phyloP scores from a whole-genome alignment of 2,329 filamentous ascomycete species.

The Colletotrichum navitas region DNA sequence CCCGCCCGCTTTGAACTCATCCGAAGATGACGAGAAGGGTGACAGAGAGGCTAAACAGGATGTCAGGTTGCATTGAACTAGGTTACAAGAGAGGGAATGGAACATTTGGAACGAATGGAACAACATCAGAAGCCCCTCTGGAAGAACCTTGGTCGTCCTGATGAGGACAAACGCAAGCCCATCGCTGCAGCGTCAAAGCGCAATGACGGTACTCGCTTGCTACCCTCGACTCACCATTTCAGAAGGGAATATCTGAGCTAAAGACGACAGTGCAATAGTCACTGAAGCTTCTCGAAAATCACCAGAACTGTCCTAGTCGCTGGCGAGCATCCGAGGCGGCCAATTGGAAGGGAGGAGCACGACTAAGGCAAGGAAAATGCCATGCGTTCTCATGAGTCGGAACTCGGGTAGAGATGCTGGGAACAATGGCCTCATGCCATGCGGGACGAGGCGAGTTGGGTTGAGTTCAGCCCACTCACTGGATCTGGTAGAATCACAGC shows the following conservation, averaged over 20 bases:
- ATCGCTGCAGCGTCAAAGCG: conserved; percentile 17
- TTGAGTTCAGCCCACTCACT: conserved; percentile 15
- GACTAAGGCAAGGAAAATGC: conserved; percentile 13
- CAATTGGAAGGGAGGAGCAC: conserved; percentile 11
- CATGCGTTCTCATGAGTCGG: conserved; percentile 28
- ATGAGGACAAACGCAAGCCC: conserved; percentile 4
- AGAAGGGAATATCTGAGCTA: neutral
- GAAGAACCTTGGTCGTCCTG: conserved; percentile 32
- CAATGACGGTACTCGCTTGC: conserved; percentile 10
- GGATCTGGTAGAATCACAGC: conserved; percentile 1
- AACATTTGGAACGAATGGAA: conserved; percentile 32
- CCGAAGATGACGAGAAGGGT: conserved; percentile 21
- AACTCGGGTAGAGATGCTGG: conserved; percentile 3
- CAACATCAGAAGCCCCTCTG: conserved; percentile 33
- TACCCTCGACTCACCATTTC: conserved; percentile 2
- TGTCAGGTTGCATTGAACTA: conserved; percentile 18
- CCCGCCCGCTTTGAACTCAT: conserved; percentile 23
- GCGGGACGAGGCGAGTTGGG: conserved; percentile 32
- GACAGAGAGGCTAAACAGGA: conserved; percentile 11
- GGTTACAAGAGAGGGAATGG: conserved; percentile 7
- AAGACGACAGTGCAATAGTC: conserved; percentile 2
- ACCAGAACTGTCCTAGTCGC: conserved; percentile 8
- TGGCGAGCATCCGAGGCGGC: neutral
- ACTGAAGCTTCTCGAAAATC: conserved; percentile 38
- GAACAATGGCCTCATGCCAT: conserved; percentile 18